A percentile compares a stretch with the other conserved stretches of the same genome.
Evolutionary conservation across 2,329 filamentous ascomycete species (phyloP).

Genomic region (Boeremia lycopersici): DNA sequence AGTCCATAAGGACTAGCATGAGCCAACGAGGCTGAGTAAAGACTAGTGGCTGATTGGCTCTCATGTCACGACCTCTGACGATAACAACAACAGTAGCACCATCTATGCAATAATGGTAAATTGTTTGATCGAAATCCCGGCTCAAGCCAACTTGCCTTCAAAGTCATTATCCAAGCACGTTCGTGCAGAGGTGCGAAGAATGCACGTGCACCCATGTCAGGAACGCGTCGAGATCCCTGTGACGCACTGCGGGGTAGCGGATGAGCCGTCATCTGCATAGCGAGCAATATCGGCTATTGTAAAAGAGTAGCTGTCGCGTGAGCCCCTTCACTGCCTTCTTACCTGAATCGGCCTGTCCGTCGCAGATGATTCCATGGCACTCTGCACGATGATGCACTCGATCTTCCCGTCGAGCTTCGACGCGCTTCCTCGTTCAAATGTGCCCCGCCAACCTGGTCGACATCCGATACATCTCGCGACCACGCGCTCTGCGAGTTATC

Average conservation of each 20-base stretch:
- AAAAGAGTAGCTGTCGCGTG: conserved; percentile 7
- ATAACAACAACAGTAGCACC: not conserved
- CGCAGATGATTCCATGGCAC: conserved; percentile 5
- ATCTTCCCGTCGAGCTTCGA: conserved; percentile 7
- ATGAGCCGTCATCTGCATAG: not conserved
- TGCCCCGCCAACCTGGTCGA: conserved; percentile 17
- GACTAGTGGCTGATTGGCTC: not conserved
- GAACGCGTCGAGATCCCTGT: conserved; percentile 9
- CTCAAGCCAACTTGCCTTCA: not conserved
- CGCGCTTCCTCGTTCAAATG: conserved; percentile 5
- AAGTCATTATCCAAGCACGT: not conserved
- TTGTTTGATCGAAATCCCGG: not conserved
- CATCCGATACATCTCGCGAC: conserved; percentile 8
- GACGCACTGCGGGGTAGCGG: conserved; percentile 17
- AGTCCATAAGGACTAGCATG: too few species aligned
- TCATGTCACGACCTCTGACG: too few species aligned
- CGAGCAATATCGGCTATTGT: conserved; percentile 3
- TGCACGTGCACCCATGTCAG: conserved; percentile 6
- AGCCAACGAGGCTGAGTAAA: too few species aligned
- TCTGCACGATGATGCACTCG: conserved; percentile 22
- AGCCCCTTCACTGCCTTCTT: conserved; percentile 8
- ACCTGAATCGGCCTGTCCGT: conserved; percentile 6
- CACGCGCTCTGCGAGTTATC: not conserved
- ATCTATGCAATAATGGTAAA: too few species aligned
- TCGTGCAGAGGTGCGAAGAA: not conserved